Evolutionary conservation across 805 yeast genomes (phyloP).

Genomic region (Ogataea chonburiensis): DNA sequence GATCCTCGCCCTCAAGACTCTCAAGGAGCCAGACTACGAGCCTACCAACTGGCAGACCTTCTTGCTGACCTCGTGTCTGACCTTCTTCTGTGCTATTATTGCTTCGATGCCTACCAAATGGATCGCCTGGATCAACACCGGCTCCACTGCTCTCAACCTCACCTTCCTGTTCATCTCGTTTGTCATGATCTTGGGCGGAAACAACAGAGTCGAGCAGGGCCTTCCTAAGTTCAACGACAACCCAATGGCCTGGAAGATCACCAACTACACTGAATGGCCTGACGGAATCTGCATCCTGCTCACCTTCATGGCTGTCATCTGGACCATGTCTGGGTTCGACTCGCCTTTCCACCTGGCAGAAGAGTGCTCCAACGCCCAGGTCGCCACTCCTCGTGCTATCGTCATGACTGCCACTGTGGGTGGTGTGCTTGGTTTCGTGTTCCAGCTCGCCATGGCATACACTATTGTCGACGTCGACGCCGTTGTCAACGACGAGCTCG

Average conservation of each 20-base stretch:
- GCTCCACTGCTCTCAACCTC: slow-evolving; percentile 49
- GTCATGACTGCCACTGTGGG: slow-evolving; percentile 54
- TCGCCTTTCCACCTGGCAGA: slow-evolving; percentile 72
- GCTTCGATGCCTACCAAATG: slow-evolving; percentile 53
- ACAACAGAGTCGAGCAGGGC: slow-evolving; percentile 37
- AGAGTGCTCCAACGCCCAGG: slow-evolving; percentile 61
- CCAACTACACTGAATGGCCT: slow-evolving; percentile 59
- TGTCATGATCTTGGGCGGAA: slow-evolving; percentile 51
- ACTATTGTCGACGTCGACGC: slow-evolving; percentile 50
- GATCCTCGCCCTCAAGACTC: slow-evolving; percentile 51
- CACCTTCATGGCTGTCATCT: slow-evolving; percentile 56
- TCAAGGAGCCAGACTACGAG: slow-evolving; percentile 38
- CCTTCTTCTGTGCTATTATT: slow-evolving; percentile 45
- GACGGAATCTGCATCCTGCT: slow-evolving; percentile 55
- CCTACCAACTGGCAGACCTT: slow-evolving; percentile 50
- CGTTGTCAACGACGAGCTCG: slow-evolving; percentile 48
- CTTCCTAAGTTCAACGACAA: slow-evolving; percentile 48
- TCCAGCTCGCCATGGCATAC: slow-evolving; percentile 60
- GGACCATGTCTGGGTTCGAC: slow-evolving; percentile 75
- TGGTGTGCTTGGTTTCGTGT: slow-evolving; percentile 53
- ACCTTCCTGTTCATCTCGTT: slow-evolving; percentile 50
- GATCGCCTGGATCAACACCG: slow-evolving; percentile 50
- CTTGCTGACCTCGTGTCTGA: slow-evolving; percentile 49
- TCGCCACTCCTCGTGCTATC: slow-evolving; percentile 66
- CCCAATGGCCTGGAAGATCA: slow-evolving; percentile 49